Conservation (phyloP, 805 yeast species). For the Starmerella geochares region DNA sequence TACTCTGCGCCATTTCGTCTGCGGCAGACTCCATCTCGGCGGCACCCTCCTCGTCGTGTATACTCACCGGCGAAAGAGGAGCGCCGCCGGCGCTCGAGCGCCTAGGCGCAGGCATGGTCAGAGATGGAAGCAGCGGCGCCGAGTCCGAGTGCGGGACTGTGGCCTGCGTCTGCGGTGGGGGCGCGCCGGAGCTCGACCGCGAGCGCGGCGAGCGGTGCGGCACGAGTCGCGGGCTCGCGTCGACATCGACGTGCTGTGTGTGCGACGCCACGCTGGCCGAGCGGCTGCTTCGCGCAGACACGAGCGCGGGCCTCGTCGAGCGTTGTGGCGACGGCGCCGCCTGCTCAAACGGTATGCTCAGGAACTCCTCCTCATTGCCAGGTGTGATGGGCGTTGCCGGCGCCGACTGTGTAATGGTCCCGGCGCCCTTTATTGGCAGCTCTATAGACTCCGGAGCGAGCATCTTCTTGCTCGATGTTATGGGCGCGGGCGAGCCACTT, state of each 20-base stretch:
- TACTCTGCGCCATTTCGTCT: conserved; percentile 32
- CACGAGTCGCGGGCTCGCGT: neutral
- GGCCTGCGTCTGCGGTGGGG: neutral
- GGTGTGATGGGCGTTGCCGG: conserved; percentile 6
- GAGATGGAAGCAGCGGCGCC: neutral
- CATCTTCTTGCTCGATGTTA: neutral
- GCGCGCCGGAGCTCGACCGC: conserved; percentile 8
- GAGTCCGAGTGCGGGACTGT: neutral
- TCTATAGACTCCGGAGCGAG: conserved; percentile 12
- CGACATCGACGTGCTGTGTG: conserved; percentile 11
- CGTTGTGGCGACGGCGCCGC: conserved; percentile 12
- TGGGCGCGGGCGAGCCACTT: neutral
- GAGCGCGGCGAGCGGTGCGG: conserved; percentile 4
- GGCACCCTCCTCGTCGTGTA: neutral
- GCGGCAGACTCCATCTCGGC: conserved; percentile 26
- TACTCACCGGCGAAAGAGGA: conserved; percentile 20
- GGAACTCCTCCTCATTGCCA: conserved; percentile 2
- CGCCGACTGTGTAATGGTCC: neutral
- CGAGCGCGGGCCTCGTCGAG: neutral
- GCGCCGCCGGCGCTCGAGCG: conserved; percentile 6
- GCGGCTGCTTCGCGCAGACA: conserved; percentile 3
- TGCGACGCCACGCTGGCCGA: conserved; percentile 5
- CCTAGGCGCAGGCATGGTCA: neutral
- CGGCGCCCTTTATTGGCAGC: conserved; percentile 8
- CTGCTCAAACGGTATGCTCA: conserved; percentile 8